Evolutionary conservation across 2,329 filamentous ascomycete species (phyloP), one percentile per base, ranked within the genome.

Genomic region (Cryphonectria naterciae): DNA sequence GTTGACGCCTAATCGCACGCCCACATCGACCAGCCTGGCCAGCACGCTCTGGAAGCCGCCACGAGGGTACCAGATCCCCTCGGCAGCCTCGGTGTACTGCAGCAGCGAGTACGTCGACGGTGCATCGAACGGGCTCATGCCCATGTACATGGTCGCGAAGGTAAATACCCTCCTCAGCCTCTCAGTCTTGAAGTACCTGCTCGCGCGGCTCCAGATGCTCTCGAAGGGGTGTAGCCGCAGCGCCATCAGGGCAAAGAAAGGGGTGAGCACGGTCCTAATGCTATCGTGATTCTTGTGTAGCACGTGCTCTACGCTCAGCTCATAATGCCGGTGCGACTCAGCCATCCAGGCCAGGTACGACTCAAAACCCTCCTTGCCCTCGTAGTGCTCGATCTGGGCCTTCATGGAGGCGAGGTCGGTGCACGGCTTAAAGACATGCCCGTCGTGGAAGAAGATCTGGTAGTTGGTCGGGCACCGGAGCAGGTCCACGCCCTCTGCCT

Each of bases 121-220:
- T 0, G 92, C 91, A 77, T 93, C 90, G 77, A 92, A 94, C 0
- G 92, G 92, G 68, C 86, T 90, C 92, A 94, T 94, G 0, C 92
- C 92, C 89, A 94, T 92, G 77, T 94, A 94, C 92, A 94, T 94
- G 75, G 90, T 93, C 32, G 88, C 91, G 79, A 94, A 94, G 0
- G 92, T 93, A 74, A 94, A 94, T 0, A 92, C 91, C 37, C 91
- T 82, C 72, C 92, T 83, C 75, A 94, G 77, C 70, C 91, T 83
- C 77, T 93, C 91, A 0, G 89, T 91, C 83, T 84, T 86, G 78
- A 94, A 94, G 76, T 93, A 93, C 72, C 85, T 85, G 37, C 86
- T 83, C 3, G 91, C 89, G 39, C 92, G 81, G 8, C 83, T 83
- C 82, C 90, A 94, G 22, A 93, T 91, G 75, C 86, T 91, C 78